Base-by-base conservation (phyloP, 352 stramenopile genomes). In the Globisporangium yorkense region DNA sequence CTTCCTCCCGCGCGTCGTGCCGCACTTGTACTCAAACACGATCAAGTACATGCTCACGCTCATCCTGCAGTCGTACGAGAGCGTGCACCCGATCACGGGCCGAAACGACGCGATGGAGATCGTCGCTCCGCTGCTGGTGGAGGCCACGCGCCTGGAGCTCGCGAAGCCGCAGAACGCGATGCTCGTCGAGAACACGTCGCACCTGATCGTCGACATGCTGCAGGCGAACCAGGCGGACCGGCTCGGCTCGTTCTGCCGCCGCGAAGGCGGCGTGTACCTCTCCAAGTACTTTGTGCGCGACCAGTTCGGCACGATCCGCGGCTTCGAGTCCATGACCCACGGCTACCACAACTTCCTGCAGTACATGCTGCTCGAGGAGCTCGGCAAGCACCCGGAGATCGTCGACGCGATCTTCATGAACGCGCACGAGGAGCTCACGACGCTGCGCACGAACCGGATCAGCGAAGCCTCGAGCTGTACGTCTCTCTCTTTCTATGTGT, bases 291-390 rank as follows among this genome's bases (percentile, higher is more conserved):
- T 94, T 67, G 85, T 94, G 46, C 78, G 85, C 15, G 85, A 94
- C 56, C 85, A 94, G 70, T 94, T 94, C 56, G 85, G 85, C 47
- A 94, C 85, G 18, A 94, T 94, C 57, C 82, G 85, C 24, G 85
- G 85, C 54, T 92, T 94, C 41, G 85, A 94, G 55, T 88, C 77
- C 2, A 91, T 94, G 77, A 92, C 82, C 0, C 82, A 94, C 61
- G 85, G 85, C n/a, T 94, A 94, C 57, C 85, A 94, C 74, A 94
- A 94, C 63, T 94, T 94, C 27, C 63, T 94, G 21, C 85, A 94
- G 64, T 94, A 91, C 55, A 94, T 94, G 85, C 64, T 94, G 24
- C 59, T 94, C 13, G 85, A 94, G 56, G 82, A 94, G 57, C 71
- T 92, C 44, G 78, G 82, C n/a, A 92, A 94, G 52, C 74, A 84